Conservation (phyloP, 768 basidiomycete genomes). For the Lactarius vividus region DNA sequence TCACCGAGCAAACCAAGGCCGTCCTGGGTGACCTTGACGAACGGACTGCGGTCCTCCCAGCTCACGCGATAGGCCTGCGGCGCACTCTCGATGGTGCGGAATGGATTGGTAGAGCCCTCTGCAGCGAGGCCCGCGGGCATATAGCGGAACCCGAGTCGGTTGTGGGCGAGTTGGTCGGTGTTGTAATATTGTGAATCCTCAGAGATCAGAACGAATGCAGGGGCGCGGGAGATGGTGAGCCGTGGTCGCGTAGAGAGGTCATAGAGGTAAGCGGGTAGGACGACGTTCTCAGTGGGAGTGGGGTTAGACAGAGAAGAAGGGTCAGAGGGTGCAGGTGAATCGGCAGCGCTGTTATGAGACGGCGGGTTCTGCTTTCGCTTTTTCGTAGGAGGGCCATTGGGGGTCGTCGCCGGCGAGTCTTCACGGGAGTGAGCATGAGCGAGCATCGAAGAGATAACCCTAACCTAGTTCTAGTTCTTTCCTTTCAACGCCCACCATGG, state of each 20-base stretch:
- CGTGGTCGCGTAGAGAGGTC: constrained; percentile 69
- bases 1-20: constrained; percentile 74
- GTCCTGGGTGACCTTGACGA: constrained; percentile 75
- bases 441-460: constrained; percentile 20
- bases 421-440: constrained; percentile 28
- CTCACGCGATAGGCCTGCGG: constrained; percentile 70
- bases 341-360: constrained; percentile 30
- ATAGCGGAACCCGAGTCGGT: constrained; percentile 78
- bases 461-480: constrained; percentile 18
- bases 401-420: constrained; percentile 31
- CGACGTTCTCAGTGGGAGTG: constrained; percentile 42
- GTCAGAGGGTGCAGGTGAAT: constrained; percentile 39
- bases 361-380: constrained; percentile 28
- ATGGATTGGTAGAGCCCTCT: constrained; percentile 54
- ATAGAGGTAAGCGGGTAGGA: constrained; percentile 57
- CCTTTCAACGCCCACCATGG: constrained; percentile 3
- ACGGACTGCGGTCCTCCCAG: constrained; percentile 90
- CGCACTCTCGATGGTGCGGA: constrained; percentile 77
- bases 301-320: constrained; percentile 29
- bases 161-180: constrained; percentile 70
- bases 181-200: constrained; percentile 57
- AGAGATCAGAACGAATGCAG: constrained; percentile 58
- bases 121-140: constrained; percentile 73
- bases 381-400: constrained; percentile 15
- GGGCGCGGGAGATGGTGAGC: constrained; percentile 72